A percentile compares a stretch with the other conserved stretches of the same genome.
These are phyloP conservation scores for Whalleya microplaca DNA, from an alignment of 2,329 filamentous ascomycete genomes.

Conservation along the genomic window DNA sequence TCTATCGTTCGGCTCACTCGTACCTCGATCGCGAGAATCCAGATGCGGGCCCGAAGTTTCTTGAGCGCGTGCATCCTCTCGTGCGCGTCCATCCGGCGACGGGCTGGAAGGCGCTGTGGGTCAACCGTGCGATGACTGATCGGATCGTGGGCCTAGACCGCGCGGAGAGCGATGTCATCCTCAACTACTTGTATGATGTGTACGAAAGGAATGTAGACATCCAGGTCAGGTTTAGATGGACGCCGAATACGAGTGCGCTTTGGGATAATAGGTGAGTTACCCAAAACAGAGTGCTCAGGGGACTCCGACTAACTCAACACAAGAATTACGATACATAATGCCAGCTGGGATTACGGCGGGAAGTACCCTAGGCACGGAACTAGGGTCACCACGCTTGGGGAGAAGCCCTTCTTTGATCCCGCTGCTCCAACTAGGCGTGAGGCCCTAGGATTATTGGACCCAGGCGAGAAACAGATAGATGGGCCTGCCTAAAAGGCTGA, in stretches of 20 bases:
- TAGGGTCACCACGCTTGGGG: constrained; percentile 70
- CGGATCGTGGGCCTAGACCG: constrained; percentile 71
- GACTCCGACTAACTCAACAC: not conserved
- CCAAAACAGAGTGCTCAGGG: not conserved
- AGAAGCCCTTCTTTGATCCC: constrained; percentile 70
- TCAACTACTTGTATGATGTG: constrained; percentile 69
- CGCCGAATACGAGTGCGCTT: constrained; percentile 65
- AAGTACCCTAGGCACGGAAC: constrained; percentile 71
- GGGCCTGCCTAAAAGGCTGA: constrained; percentile 24
- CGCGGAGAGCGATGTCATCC: constrained; percentile 68
- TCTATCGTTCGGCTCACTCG: constrained; percentile 67
- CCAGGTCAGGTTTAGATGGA: constrained; percentile 74
- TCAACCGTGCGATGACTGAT: constrained; percentile 71
- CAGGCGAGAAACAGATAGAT: constrained; percentile 48
- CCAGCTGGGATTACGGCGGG: constrained; percentile 74
- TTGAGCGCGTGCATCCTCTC: constrained; percentile 71
- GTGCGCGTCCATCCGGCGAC: constrained; percentile 74
- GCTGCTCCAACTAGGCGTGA: constrained; percentile 68
- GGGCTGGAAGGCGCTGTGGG: constrained; percentile 74
- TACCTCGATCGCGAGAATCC: constrained; percentile 69
- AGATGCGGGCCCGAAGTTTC: constrained; percentile 62
- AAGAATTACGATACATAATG: constrained; percentile 74
- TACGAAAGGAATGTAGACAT: constrained; percentile 73
- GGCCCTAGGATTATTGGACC: constrained; percentile 65
- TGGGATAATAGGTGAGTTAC: constrained; percentile 68